These are phyloP conservation scores for Heterobasidion annosum DNA, from an alignment of 1,284 basidiomycete species.

Conservation along the genomic window DNA sequence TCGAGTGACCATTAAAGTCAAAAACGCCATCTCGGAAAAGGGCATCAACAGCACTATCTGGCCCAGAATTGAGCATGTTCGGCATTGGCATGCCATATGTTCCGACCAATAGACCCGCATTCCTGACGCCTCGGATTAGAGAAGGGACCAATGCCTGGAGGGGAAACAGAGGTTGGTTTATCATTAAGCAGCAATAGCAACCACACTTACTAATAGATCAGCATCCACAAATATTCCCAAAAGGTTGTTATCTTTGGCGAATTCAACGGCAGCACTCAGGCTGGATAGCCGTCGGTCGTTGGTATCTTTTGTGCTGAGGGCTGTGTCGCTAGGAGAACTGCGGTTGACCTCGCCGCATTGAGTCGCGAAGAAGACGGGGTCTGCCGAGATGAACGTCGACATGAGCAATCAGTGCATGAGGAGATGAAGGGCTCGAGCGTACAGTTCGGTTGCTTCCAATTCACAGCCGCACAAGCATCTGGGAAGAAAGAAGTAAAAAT, in stretches of 20 bases:
- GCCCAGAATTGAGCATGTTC: constrained; percentile 27
- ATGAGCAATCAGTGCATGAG: neutral
- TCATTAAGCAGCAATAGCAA: neutral
- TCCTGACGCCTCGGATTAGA: constrained; percentile 78
- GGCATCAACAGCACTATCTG: constrained; percentile 55
- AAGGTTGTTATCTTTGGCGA: constrained; percentile 90
- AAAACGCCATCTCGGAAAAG: constrained; percentile 52
- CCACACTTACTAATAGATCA: constrained; percentile 65
- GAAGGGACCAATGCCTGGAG: constrained; percentile 68
- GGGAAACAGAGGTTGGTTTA: neutral
- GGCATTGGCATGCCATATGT: constrained; percentile 53
- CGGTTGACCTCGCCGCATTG: constrained; percentile 65
- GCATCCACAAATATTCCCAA: constrained; percentile 90
- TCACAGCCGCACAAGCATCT: constrained; percentile 80
- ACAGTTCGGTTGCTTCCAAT: constrained; percentile 99
- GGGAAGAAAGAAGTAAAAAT: constrained; percentile 87
- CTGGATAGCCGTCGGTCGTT: constrained; percentile 55
- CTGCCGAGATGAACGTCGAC: constrained; percentile 27
- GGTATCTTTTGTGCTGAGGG: constrained; percentile 34
- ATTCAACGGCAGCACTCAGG: constrained; percentile 88
- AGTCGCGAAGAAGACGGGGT: constrained; percentile 93
- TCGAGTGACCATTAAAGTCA: constrained; percentile 36
- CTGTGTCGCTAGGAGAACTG: constrained; percentile 29
- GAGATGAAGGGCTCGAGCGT: constrained; percentile 18
- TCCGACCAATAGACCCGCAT: constrained; percentile 81